Base-by-base conservation (phyloP, 345 rosid genomes). In the Gossypium arboreum region DNA sequence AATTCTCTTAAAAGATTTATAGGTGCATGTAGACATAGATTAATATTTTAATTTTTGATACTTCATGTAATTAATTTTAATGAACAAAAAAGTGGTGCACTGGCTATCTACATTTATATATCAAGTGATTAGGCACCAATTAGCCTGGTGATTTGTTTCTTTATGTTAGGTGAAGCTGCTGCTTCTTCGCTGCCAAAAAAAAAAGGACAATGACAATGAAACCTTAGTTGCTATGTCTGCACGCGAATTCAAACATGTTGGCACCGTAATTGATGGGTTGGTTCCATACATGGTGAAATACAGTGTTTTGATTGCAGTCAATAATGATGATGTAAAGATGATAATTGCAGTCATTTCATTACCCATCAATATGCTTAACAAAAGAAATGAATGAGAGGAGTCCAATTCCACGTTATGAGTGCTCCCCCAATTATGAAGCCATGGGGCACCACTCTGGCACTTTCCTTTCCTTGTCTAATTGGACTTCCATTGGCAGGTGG, bases 221-320 rank as follows among this genome's bases (percentile, higher is more conserved):
- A 12, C 39, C 56, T 50, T 59, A 12, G 51, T 72, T 2, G 15
- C 54, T 60, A 68, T 41, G 71, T 55, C 72, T 54, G 77, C 75
- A 58, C 75, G 81, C 75, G 41, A 58, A 27, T 55, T 43, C 71
- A 43, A 73, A 59, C 18, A 66, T 24, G 48, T 6, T 50, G 15
- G 15, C 16, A 22, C 77, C 55, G 70, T 67, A 41, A 16, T 61
- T 73, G 77, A 67, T 61, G 81, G 81, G 47, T 59, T 47, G 81
- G 47, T 50, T 56, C 70, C 56, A 2, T 51, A 51, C 18, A 51
- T 51, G 56, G 16, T 51, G 56, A 50, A 15, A 15, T 16, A 52
- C 57, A 52, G 57, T 52, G 57, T 17, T 16, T 52, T 52, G 20
- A 54, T 54, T 54, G 22, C 58, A n/a, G 22, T 54, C 24, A 54